Evolutionary conservation across 257 asterid species (phyloP), one percentile per base, ranked within the genome.

Genomic region (Coffea canephora): DNA sequence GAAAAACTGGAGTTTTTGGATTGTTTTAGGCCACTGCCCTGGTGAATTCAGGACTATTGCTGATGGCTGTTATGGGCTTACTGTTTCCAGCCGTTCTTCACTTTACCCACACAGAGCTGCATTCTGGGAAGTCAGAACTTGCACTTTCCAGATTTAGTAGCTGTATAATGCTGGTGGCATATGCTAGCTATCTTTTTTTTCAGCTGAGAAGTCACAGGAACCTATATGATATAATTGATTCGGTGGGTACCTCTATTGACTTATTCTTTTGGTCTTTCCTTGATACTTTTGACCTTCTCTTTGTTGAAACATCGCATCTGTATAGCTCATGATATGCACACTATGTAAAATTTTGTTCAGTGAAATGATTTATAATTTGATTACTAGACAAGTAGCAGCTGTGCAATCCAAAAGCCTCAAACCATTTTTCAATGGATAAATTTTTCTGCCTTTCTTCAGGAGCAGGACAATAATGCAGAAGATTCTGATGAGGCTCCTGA

Each of bases 31-130:
- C 93, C 31, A 78, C 93, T 83, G 99, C 98, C 45, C 82, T 90
- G 48, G 99, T 93, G 86, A 95, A 88, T 83, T 93, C 98, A 6
- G 99, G 99, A 71, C 89, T 95, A 79, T 85, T 95, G 87, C 83
- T 95, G 84, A 95, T 93, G 99, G 99, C 99, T 41, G 99, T 95
- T 54, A 95, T 95, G 99, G 96, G 98, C 68, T 79, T 95, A 79
- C 69, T 95, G 80, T 89, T 95, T 84, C 99, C 99, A 8, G 99
- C 97, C 16, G 99, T 95, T 72, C 93, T 95, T 70, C 97, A 93
- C 86, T 93, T 92, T 85, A 93, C 98, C 55, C 98, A 89, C 78
- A 85, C 99, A 4, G 99, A 95, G 88, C 83, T 87, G 82, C 97
- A 95, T 81, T 84, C 90, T 86, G 97, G 94, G 69, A 90, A 87